Evolutionary conservation across 2,329 filamentous ascomycete genomes (phyloP).

Genomic region (Pseudogymnoascus sp.): DNA sequence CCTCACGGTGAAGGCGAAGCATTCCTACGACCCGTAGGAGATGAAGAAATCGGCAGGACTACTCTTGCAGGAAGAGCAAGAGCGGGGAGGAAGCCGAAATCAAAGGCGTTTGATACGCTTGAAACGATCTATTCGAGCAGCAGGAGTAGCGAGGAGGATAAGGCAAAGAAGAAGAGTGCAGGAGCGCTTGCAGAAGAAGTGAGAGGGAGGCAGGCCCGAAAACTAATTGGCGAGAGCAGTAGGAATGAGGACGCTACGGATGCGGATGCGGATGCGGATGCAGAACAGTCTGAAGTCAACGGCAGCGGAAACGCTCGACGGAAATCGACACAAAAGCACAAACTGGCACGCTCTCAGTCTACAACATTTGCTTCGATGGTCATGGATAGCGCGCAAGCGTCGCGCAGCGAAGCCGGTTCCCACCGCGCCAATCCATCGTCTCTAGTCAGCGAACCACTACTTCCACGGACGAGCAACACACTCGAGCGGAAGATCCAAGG

Average conservation of each 20-base stretch:
- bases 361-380: conserved; percentile 39
- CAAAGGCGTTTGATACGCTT: conserved; percentile 49
- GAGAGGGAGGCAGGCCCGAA: conserved; percentile 39
- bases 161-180: conserved; percentile 47
- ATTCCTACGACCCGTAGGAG: conserved; percentile 31
- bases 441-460: conserved; percentile 48
- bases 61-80: conserved; percentile 18
- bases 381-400: conserved; percentile 30
- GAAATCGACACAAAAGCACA: not conserved
- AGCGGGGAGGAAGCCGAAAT: conserved; percentile 23
- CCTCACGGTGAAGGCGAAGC: conserved; percentile 51
- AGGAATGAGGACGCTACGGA: conserved; percentile 11
- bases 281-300: not conserved
- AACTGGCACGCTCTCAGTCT: conserved; percentile 29
- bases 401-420: conserved; percentile 26
- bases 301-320: not conserved
- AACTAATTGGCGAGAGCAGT: conserved; percentile 20
- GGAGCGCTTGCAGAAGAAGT: conserved; percentile 48
- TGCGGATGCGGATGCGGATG: conserved; percentile 11
- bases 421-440: conserved; percentile 32
- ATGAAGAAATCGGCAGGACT: conserved; percentile 17
- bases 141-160: conserved; percentile 55
- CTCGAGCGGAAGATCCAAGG: not conserved
- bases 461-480: conserved; percentile 45
- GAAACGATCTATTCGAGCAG: conserved; percentile 62